Conservation (phyloP, 805 yeast species). For the Saccharomyces eubayanus region DNA sequence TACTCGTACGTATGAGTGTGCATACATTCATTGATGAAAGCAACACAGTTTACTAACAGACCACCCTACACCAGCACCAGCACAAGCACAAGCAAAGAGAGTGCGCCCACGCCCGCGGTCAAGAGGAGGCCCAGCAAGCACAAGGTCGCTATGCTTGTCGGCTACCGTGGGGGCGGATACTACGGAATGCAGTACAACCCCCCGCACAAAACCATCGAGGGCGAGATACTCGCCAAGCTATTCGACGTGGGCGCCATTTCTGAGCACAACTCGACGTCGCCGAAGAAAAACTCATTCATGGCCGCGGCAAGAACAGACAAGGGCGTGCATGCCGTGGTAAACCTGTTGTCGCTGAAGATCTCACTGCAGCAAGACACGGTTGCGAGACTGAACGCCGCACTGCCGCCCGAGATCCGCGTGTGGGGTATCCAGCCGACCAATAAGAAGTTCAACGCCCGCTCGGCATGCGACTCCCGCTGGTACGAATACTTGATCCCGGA, state of each 20-base stretch:
- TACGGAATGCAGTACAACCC: slow-evolving; percentile 95
- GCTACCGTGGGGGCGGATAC: slow-evolving; percentile 93
- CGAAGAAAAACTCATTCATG: slow-evolving; percentile 80
- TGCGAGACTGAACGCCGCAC: slow-evolving; percentile 51
- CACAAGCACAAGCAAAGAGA: not conserved
- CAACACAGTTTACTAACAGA: not conserved
- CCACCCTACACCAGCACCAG: not conserved
- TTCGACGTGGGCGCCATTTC: slow-evolving; percentile 83
- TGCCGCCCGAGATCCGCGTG: slow-evolving; percentile 73
- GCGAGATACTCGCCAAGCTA: slow-evolving; percentile 75
- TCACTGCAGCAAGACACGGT: slow-evolving; percentile 64
- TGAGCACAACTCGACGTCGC: slow-evolving; percentile 74
- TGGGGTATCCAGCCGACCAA: slow-evolving; percentile 85
- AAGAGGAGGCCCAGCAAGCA: slow-evolving; percentile 39
- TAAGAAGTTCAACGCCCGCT: slow-evolving; percentile 79
- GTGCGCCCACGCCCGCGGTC: not conserved
- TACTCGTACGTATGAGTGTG: not conserved
- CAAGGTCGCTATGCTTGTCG: slow-evolving; percentile 83
- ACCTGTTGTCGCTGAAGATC: slow-evolving; percentile 78
- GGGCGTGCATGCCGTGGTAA: slow-evolving; percentile 97
- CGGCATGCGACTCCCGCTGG: slow-evolving; percentile 77
- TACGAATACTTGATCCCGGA: slow-evolving; percentile 87
- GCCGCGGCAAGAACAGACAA: slow-evolving; percentile 86
- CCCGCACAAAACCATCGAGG: slow-evolving; percentile 81
- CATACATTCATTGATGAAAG: not conserved